phyloP scores from a whole-genome alignment of 2,329 filamentous ascomycete species.

The Chalaropsis thielavioides region DNA sequence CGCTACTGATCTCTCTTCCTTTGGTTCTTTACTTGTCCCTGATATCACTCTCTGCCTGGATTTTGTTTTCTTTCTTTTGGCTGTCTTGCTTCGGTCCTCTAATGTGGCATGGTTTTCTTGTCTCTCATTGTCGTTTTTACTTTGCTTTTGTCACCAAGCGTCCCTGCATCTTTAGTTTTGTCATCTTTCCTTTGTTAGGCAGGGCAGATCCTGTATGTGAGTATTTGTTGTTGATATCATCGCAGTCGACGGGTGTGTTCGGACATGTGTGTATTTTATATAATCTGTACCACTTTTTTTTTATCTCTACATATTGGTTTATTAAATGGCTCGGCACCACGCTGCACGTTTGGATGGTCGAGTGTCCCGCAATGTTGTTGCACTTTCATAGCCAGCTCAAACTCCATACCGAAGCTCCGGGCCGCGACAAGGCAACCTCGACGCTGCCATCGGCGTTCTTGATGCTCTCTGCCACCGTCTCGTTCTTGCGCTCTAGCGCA shows the following conservation, averaged over 20 bases:
- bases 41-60: neutral
- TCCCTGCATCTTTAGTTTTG: neutral
- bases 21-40: neutral
- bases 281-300: neutral
- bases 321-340: too few species aligned
- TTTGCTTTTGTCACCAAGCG: neutral
- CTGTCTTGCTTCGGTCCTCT: neutral
- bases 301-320: neutral
- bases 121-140: constrained; percentile 3
- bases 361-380: neutral
- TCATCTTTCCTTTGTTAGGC: neutral
- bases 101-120: constrained; percentile 2
- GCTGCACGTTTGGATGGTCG: too few species aligned
- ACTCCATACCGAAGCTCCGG: constrained; percentile 30
- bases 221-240: constrained; percentile 8
- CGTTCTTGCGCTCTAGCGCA: constrained; percentile 29
- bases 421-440: constrained; percentile 32
- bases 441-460: constrained; percentile 27
- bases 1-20: neutral
- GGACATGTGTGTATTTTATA: neutral
- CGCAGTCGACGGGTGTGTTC: neutral
- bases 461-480: constrained; percentile 29
- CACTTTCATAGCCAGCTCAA: constrained; percentile 25
- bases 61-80: neutral
- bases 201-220: neutral